Conservation (phyloP, 75 land plant genomes). For the Cunninghamia lanceolata region DNA sequence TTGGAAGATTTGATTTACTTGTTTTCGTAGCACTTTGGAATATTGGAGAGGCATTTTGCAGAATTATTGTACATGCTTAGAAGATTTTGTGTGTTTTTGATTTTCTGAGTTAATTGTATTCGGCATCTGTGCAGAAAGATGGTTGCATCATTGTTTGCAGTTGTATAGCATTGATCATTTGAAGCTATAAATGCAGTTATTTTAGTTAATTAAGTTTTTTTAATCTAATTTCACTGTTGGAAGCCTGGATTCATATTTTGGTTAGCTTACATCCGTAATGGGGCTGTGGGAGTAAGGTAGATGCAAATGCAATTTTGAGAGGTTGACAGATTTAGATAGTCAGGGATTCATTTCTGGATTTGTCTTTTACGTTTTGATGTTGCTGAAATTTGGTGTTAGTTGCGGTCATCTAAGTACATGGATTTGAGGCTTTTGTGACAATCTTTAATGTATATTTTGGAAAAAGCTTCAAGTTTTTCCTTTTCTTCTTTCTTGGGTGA, state of each 20-base stretch:
- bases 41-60: not conserved
- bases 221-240: too few relatives aligned
- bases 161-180: not conserved
- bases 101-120: not conserved
- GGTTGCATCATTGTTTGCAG: not conserved
- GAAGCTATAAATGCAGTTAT: not conserved
- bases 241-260: not conserved
- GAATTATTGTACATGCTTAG: not conserved
- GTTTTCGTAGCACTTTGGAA: not conserved
- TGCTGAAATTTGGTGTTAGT: not conserved
- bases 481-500: not conserved
- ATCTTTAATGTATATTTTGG: not conserved
- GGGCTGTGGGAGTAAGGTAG: not conserved
- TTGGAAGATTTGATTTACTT: not conserved
- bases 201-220: not conserved
- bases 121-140: not conserved
- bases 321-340: too few relatives aligned
- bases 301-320: not conserved
- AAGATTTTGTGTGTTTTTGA: not conserved
- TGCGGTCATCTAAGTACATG: not conserved
- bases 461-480: not conserved
- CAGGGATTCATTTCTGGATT: not conserved
- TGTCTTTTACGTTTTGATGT: not conserved
- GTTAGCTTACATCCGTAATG: not conserved
- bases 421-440: not conserved